Evolutionary conservation across 192 early-diverging fungal genomes (phyloP), one percentile per base, ranked within the genome.

Genomic region (Entomortierella beljakovae): DNA sequence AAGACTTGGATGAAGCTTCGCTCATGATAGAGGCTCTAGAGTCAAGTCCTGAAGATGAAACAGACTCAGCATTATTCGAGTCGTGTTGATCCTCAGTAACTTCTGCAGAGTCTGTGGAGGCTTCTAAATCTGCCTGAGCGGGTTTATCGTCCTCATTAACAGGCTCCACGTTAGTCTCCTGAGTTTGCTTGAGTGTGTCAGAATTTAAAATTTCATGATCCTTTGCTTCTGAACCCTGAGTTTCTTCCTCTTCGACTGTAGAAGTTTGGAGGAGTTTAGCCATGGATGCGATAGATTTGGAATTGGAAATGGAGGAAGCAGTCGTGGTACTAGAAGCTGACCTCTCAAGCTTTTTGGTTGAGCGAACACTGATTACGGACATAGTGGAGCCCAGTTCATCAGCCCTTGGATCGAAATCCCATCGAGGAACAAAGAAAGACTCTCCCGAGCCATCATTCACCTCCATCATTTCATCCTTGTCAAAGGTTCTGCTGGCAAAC

Each of bases 381-480:
- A 54, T 70, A 35, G 75, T 65, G 15, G 75, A 79, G n/a, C 42
- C 62, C 31, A 79, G 42, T 57, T 79, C 75, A 23, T 79, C 67
- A 5, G 75, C 75, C 16, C 75, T 42, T 29, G 75, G 75, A 34
- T 79, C 75, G 5, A 79, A 26, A 31, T 79, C 67, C 75, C 75
- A 79, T 22, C 75, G 75, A 53, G 75, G 75, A 5, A 79, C 59
- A 65, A 79, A 79, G 57, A 79, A 79, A 7, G 75, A 79, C 29
- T 79, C 75, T 8, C 75, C 75, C 23, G 66, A 65, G 6, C 75
- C 75, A 34, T 79, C 75, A 31, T 79, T 79, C 5, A 79, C 75
- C 29, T 79, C 75, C 25, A 79, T 79, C 75, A 79, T 79, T 50
- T 79, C 75, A 26, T 79, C 75, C 62, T 79, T 79, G 58, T 79